A percentile compares a stretch with the other conserved stretches of the same genome.
Evolutionary conservation across 2,329 filamentous ascomycete species (phyloP).

Genomic region (Fusarium torulosum): DNA sequence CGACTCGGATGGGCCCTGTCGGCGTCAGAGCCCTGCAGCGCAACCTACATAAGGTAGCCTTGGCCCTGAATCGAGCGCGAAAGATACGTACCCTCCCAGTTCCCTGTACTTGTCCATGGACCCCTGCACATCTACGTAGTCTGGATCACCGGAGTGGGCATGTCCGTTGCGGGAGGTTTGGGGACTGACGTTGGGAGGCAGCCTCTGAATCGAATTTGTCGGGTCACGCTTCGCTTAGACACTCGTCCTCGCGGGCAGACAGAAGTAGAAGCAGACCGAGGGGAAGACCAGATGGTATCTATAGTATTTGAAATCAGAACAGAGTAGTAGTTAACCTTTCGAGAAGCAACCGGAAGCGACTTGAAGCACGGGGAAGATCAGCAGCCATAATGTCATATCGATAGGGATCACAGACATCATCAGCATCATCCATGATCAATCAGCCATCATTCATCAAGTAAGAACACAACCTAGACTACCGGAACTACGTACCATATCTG

Average conservation of each 20-base stretch:
- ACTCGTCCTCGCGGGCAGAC: constrained; percentile 14
- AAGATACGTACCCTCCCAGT: constrained; percentile 26
- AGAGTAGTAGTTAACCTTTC: neutral
- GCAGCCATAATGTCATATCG: constrained; percentile 27
- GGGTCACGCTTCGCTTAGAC: constrained; percentile 18
- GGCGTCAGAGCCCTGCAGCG: constrained; percentile 36
- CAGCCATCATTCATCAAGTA: constrained; percentile 34
- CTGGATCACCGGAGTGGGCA: constrained; percentile 25
- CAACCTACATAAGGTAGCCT: constrained; percentile 20
- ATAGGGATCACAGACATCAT: constrained; percentile 25
- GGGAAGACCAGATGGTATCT: too few species aligned
- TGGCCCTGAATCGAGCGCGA: constrained; percentile 22
- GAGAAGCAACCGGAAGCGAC: constrained; percentile 32
- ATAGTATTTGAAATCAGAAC: constrained; percentile 37
- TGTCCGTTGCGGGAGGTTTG: constrained; percentile 30
- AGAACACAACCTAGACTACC: constrained; percentile 2
- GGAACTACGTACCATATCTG: constrained; percentile 18
- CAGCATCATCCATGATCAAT: constrained; percentile 41
- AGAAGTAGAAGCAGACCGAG: neutral
- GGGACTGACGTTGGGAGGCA: constrained; percentile 27
- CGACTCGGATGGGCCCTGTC: constrained; percentile 25
- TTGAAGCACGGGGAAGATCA: constrained; percentile 34
- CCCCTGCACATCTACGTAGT: constrained; percentile 9
- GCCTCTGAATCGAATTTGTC: constrained; percentile 9
- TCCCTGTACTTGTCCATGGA: neutral